Base-by-base conservation (phyloP, 495 filamentous ascomycete genomes). In the Penicillium turbatum region DNA sequence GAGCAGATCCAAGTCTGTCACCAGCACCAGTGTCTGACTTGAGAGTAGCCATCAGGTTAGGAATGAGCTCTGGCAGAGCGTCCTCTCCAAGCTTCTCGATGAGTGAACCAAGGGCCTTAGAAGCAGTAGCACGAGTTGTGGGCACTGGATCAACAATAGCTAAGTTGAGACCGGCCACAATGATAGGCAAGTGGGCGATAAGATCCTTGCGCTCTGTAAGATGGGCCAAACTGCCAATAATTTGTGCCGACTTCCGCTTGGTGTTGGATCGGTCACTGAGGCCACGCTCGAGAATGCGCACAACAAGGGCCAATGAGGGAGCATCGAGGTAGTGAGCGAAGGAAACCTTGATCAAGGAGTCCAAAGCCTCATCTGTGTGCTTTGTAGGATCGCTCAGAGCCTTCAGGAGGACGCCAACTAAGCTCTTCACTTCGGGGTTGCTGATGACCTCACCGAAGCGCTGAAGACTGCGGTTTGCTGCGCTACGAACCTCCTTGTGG, bases 71-170 rank as follows among this genome's bases (percentile, higher is more conserved):
- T 26, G 93, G 93, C 44, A 98, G 76, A 45, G 95, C 88, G 68
- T 98, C 93, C 66, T 98, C 93, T 67, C 93, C 93, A 49, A 98
- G 83, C 72, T 97, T 97, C 75, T 98, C 93, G 41, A 97, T 86
- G 9, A 96, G 77, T 0, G 95, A 97, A 39, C 93, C 93, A 26
- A 98, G 79, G 30, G 93, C 93, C 65, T 96, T 95, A 19, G 93
- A 97, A 31, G 92, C 92, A 1, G 93, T 98, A 2, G 93, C 95
- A 55, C 93, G 83, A n/a, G 93, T 98, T 2, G 92, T 89, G 7
- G 95, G 95, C 8, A 98, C 93, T 15, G 93, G 93, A 64, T 98
- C 93, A 34, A 97, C 89, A 48, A 92, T 84, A 32, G 93, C 93
- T 43, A 87, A 56, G 63, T 93, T 90, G 50, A 98, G 72, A 19